Conservation (phyloP, 2,329 filamentous ascomycete genomes). For the Magnaporthales sp. region DNA sequence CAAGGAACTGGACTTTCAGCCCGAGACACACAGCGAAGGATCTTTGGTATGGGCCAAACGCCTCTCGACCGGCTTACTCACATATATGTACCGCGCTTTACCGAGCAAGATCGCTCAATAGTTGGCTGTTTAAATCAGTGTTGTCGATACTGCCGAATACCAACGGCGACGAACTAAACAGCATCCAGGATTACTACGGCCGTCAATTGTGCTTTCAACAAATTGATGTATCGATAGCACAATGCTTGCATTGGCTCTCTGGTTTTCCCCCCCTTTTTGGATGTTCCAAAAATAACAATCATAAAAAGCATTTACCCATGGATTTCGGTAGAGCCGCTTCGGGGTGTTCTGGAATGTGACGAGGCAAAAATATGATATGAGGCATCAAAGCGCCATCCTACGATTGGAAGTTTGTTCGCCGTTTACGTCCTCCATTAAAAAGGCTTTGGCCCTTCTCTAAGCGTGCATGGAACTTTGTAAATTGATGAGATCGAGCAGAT, state of each 20-base stretch:
- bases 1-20: neutral
- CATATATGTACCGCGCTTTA: neutral
- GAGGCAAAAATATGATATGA: neutral
- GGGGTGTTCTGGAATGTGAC: neutral
- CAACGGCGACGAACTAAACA: neutral
- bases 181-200: neutral
- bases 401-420: neutral
- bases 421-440: neutral
- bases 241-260: neutral
- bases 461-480: neutral
- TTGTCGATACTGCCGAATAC: neutral
- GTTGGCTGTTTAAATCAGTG: neutral
- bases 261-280: neutral
- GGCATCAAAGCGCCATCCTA: neutral
- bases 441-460: neutral
- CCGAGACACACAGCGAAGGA: neutral
- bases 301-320: neutral
- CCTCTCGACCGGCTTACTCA: neutral
- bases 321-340: neutral
- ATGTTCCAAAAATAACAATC: neutral
- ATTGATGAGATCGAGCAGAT: neutral
- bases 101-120: neutral
- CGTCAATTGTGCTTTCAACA: neutral
- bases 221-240: neutral
- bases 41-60: neutral